Conservation (phyloP, 129 eudicot genomes). For the Tagetes erecta region DNA sequence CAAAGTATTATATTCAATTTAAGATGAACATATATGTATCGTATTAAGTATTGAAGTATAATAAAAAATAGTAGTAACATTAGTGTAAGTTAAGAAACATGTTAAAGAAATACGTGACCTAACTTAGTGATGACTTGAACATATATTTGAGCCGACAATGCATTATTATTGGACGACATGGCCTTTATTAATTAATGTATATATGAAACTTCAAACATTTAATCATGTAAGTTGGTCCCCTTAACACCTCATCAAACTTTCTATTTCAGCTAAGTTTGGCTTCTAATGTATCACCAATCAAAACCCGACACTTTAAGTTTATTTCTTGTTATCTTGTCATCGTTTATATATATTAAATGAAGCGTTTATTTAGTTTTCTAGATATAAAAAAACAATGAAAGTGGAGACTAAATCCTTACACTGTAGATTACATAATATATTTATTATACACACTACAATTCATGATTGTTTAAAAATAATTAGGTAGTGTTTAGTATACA, state of each 20-base stretch:
- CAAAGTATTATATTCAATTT: background rate
- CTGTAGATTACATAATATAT: no score
- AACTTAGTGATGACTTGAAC: slow-evolving; percentile 30
- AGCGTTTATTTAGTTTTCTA: background rate
- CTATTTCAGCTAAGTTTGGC: slow-evolving; percentile 35
- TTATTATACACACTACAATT: background rate
- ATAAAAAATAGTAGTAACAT: background rate
- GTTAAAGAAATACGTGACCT: slow-evolving; percentile 22
- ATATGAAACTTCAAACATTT: slow-evolving; percentile 24
- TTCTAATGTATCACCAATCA: slow-evolving; percentile 24
- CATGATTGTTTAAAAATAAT: background rate
- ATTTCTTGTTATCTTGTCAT: background rate
- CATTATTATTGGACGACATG: slow-evolving; percentile 36
- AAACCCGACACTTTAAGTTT: slow-evolving; percentile 15
- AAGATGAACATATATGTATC: background rate
- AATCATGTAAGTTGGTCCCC: slow-evolving; percentile 40
- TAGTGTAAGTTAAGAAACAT: background rate
- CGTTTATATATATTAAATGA: slow-evolving; percentile 8
- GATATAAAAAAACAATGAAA: no score
- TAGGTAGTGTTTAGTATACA: no score
- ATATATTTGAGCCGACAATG: slow-evolving; percentile 36
- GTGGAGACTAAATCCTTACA: no score
- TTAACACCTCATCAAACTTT: slow-evolving; percentile 31
- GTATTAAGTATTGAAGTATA: background rate
- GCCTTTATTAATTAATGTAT: slow-evolving; percentile 23